Conservation (phyloP, 305 asterid species). For the Euphrasia arctica region DNA sequence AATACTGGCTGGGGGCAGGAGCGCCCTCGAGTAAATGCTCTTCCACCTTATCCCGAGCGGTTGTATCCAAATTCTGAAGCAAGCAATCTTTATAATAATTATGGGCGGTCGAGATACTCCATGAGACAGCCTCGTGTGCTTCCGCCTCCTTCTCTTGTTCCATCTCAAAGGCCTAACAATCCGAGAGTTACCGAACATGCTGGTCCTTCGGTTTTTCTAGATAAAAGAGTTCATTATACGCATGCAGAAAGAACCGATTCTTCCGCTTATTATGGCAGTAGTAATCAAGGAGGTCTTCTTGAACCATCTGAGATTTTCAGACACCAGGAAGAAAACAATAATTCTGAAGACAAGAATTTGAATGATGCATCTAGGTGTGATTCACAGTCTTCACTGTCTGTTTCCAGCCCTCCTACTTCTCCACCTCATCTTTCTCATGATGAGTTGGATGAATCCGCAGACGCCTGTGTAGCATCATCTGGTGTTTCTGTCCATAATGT, state of each 20-base stretch:
- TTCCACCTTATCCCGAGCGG: slow-evolving; percentile 56
- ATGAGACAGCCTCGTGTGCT: slow-evolving; percentile 93
- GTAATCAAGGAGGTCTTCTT: slow-evolving; percentile 44
- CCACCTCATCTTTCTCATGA: slow-evolving; percentile 96
- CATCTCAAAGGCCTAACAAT: slow-evolving; percentile 55
- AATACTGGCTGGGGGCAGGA: slow-evolving; percentile 62
- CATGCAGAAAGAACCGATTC: slow-evolving; percentile 46
- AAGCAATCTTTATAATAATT: slow-evolving; percentile 57
- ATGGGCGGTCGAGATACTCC: slow-evolving; percentile 85
- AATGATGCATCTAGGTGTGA: slow-evolving; percentile 62
- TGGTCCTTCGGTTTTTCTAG: slow-evolving; percentile 49
- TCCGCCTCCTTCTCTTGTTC: slow-evolving; percentile 78
- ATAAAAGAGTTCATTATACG: slow-evolving; percentile 36
- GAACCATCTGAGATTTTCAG: slow-evolving; percentile 47
- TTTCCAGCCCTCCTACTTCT: slow-evolving; percentile 94
- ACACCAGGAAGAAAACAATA: slow-evolving; percentile 39
- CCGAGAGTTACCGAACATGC: slow-evolving; percentile 43
- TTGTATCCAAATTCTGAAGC: slow-evolving; percentile 60
- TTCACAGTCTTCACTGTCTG: slow-evolving; percentile 94
- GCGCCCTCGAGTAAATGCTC: slow-evolving; percentile 43
- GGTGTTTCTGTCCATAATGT: slow-evolving; percentile 38
- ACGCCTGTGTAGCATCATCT: slow-evolving; percentile 53
- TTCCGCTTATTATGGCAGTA: slow-evolving; percentile 44
- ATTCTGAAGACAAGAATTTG: slow-evolving; percentile 46
- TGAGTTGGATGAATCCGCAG: slow-evolving; percentile 88